Percentiles rank a stretch among this genome's conserved stretches.
Evolutionary conservation across 2,329 filamentous ascomycete genomes (phyloP).

Genomic region (Fusarium xyrophilum): DNA sequence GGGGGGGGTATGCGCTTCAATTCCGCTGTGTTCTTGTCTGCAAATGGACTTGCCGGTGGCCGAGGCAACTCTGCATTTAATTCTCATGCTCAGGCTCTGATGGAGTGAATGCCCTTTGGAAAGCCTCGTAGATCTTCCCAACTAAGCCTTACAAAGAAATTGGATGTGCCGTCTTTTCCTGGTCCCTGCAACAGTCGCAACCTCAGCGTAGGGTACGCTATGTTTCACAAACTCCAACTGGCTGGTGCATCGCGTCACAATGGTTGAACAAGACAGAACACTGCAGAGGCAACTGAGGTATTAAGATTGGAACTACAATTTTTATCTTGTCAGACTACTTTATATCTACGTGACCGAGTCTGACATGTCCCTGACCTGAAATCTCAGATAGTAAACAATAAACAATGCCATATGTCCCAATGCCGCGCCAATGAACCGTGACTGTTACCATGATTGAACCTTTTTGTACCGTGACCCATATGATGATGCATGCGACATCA

Average conservation of each 20-base stretch:
- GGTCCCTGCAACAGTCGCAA: constrained; percentile 11
- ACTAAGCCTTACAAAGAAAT: constrained; percentile 4
- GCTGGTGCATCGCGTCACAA: not conserved
- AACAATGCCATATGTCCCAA: constrained; percentile 24
- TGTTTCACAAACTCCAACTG: constrained; percentile 11
- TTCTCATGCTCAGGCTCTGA: not conserved
- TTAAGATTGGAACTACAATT: constrained; percentile 2
- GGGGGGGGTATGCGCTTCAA: constrained; percentile 3
- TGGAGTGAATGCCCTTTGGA: not conserved
- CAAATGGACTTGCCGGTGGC: not conserved
- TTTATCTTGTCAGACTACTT: constrained; percentile 19
- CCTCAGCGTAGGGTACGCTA: not conserved
- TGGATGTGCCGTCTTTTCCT: not conserved
- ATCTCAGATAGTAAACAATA: constrained; percentile 10
- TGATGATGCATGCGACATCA: constrained; percentile 37
- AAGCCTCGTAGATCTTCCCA: constrained; percentile 5
- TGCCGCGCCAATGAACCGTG: constrained; percentile 29
- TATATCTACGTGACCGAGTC: constrained; percentile 13
- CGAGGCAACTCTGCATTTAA: not conserved
- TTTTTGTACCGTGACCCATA: constrained; percentile 42
- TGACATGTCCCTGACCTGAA: constrained; percentile 6
- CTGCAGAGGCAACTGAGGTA: not conserved
- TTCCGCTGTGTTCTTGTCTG: constrained; percentile 20
- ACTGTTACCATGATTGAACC: constrained; percentile 32
- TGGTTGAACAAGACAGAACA: not conserved